Evolutionary conservation across 2,329 filamentous ascomycete species (phyloP), one percentile per base, ranked within the genome.

Genomic region (Myriosclerotinia curreyana): DNA sequence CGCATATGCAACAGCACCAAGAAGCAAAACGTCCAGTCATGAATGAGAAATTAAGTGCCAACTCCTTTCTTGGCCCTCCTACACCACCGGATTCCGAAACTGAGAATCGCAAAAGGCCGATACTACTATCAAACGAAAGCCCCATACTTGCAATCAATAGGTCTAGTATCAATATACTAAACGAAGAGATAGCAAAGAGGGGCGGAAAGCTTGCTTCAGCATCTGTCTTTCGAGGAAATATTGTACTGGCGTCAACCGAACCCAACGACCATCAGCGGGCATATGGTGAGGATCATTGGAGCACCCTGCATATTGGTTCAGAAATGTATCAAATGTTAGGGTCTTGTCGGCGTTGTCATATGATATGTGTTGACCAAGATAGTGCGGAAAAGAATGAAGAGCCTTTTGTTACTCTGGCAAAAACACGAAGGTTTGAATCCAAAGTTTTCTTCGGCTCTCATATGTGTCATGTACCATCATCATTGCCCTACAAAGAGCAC

Each of bases 381-480:
- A 96, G 89, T 15, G 92, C 87, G 0, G 82, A 86, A 67, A 90
- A 86, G 74, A 86, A 87, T 68, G 86, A 92, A 67, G 95, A 98
- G 75, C 95, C 95, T 0, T 96, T 95, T 73, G 84, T 90, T 4
- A 97, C 92, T 0, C 78, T 99, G 65, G 88, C 90, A 1, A 96
- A 96, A 79, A 96, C 91, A 14, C 84, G 95, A 69, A 85, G 91
- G 64, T 86, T 91, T 68, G 86, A 90, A 60, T 91, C 92, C 1
- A 92, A 92, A 76, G 89, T 97, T 3, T 89, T 89, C 70, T 99
- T 99, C 79, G 95, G 95, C 5, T 86, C 89, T 65, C 94, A 99
- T 68, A 86, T 88, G 84, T 81, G 81, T 36, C 82, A 84, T 67
- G 61, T 75, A 8, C 73, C 77, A 50, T 65, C 63, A 34, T 53